phyloP scores from a whole-genome alignment of 768 basidiomycete genomes.

The Mrakia gelida region DNA sequence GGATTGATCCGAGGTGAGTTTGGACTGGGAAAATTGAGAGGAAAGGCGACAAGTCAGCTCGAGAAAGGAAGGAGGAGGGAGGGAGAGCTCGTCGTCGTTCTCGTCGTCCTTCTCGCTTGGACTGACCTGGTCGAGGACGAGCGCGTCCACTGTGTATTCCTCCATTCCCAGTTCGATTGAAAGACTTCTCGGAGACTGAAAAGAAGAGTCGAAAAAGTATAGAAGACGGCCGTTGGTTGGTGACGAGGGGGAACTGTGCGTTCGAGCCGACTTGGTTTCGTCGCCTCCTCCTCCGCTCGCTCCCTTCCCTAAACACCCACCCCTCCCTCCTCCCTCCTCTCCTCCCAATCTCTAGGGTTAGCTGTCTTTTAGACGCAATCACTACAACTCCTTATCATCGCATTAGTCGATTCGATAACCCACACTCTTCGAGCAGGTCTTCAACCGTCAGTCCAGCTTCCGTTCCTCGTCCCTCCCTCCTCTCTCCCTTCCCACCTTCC shows the following conservation, averaged over 20 bases:
- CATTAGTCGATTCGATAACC: neutral
- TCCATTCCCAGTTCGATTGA: neutral
- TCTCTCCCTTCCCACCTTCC: neutral
- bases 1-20: constrained; percentile 60
- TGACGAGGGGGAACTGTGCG: neutral
- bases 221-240: neutral
- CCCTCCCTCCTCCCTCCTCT: neutral
- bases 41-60: neutral
- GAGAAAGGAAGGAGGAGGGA: neutral
- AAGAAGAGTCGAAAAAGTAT: neutral
- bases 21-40: constrained; percentile 10
- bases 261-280: neutral
- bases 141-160: constrained; percentile 6
- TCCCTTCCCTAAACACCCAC: neutral
- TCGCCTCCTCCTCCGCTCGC: neutral
- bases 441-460: neutral
- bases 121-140: constrained; percentile 15
- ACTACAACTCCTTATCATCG: neutral
- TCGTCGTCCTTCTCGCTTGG: neutral
- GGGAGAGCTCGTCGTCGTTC: neutral
- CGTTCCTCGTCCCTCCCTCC: neutral
- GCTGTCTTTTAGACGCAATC: too few relatives aligned
- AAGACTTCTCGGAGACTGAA: neutral
- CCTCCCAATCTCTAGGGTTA: neutral
- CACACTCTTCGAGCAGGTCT: neutral